phyloP scores from a whole-genome alignment of 495 filamentous ascomycete genomes.

The Chaetomium tenue region DNA sequence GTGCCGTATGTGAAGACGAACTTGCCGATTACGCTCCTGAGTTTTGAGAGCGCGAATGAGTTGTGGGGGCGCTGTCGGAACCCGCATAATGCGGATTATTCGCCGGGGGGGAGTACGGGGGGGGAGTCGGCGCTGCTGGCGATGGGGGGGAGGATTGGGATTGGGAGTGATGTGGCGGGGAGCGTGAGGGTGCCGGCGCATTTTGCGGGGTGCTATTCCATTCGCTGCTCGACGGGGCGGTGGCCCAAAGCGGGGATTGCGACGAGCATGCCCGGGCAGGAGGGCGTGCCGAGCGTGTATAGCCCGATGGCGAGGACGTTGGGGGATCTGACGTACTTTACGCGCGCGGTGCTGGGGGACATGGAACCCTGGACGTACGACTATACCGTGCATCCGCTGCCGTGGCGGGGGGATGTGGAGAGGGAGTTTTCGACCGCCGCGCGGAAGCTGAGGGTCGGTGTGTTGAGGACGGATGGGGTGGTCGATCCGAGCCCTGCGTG shows the following conservation, averaged over 20 bases:
- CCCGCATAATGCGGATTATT: conserved; percentile 79
- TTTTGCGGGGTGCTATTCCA: conserved; percentile 83
- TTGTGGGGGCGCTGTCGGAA: conserved; percentile 83
- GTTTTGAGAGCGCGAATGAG: conserved; percentile 89
- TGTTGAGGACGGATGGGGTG: conserved; percentile 80
- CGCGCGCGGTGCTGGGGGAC: conserved; percentile 62
- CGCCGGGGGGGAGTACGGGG: conserved; percentile 87
- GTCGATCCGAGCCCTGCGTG: conserved; percentile 87
- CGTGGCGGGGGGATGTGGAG: conserved; percentile 66
- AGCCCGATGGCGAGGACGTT: conserved; percentile 91
- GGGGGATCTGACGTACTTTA: conserved; percentile 82
- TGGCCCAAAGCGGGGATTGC: conserved; percentile 85
- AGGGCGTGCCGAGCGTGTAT: conserved; percentile 85
- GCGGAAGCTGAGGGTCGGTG: conserved; percentile 65
- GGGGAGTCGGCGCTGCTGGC: conserved; percentile 86
- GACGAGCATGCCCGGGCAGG: conserved; percentile 93
- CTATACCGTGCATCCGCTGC: conserved; percentile 76
- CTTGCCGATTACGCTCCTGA: conserved; percentile 84
- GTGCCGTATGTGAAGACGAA: conserved; percentile 96
- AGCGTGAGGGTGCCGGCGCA: conserved; percentile 87
- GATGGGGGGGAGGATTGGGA: conserved; percentile 84
- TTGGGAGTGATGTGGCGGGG: conserved; percentile 92
- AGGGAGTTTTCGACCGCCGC: conserved; percentile 52
- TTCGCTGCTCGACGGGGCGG: conserved; percentile 91
- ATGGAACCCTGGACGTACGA: conserved; percentile 96